Conservation (phyloP, 1,284 basidiomycete genomes). For the Cutaneotrichosporon sp. region DNA sequence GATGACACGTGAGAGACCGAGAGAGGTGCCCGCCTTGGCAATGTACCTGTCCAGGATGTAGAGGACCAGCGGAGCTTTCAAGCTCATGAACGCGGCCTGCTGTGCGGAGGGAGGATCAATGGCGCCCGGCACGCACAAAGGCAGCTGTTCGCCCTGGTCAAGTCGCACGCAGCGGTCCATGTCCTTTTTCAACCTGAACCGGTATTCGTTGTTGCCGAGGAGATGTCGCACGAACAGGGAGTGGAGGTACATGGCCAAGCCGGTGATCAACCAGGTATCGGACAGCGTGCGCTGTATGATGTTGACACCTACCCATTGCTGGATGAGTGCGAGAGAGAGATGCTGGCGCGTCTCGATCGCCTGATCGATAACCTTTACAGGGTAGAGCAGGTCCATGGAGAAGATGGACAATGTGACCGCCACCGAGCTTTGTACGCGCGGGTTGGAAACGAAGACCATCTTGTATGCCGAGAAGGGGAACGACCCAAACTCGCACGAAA, state of each 20-base stretch:
- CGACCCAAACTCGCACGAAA: slow-evolving; percentile 85
- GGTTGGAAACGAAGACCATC: slow-evolving; percentile 88
- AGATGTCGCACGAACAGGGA: slow-evolving; percentile 81
- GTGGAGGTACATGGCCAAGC: slow-evolving; percentile 84
- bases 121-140: slow-evolving; percentile 81
- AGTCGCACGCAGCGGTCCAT: slow-evolving; percentile 86
- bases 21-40: slow-evolving; percentile 89
- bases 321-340: slow-evolving; percentile 81
- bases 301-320: slow-evolving; percentile 97
- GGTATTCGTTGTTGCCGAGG: slow-evolving; percentile 95
- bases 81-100: slow-evolving; percentile 79
- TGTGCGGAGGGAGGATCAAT: slow-evolving; percentile 75
- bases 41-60: slow-evolving; percentile 92
- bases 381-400: slow-evolving; percentile 78
- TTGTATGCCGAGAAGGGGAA: slow-evolving; percentile 97
- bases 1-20: slow-evolving; percentile 88
- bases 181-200: slow-evolving; percentile 92
- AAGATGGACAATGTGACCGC: slow-evolving; percentile 78
- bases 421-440: slow-evolving; percentile 72
- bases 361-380: slow-evolving; percentile 87
- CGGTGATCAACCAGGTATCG: slow-evolving; percentile 94
- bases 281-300: slow-evolving; percentile 92
- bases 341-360: slow-evolving; percentile 84
- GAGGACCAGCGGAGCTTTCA: slow-evolving; percentile 90
- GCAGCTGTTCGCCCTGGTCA: slow-evolving; percentile 86